Base-by-base conservation (phyloP, 2,329 filamentous ascomycete species). In the Byssochlamys sp. region DNA sequence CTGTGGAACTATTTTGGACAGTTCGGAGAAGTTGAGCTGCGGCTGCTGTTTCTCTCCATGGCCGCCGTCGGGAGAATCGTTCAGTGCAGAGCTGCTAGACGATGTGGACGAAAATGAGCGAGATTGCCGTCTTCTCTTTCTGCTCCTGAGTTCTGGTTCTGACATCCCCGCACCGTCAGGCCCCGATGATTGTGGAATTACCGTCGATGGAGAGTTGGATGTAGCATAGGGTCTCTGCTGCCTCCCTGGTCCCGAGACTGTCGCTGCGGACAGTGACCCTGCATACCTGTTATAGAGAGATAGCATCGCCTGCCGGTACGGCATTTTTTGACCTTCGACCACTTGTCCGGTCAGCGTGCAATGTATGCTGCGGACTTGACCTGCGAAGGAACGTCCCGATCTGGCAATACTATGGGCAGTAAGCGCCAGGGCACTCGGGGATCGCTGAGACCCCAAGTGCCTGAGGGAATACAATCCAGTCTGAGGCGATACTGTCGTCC, bases 1-100 rank as follows among this genome's bases (percentile, higher is more conserved):
- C 19, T 29, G 53, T 12, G 53, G 19, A 29, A 61, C 58, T 11
- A 60, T 4, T 11, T 55, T 26, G 29, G 58, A 52, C 5, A 62
- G 24, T 33, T n/a, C 11, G 19, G 54, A 56, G 39, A 61, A 62
- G 51, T 62, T 53, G 14, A 62, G 39, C 24, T 55, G 54, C 24
- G 7, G 33, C 25, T 12, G 49, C 26, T 7, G 49, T 51, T 26
- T 51, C 4, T 14, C 26, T 27, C 49, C 24, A 11, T 7, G 24
- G 3, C 3, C 24, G 9, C 24, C 4, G 49, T 27, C 49, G 2
- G 49, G 9, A 26, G 19, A 26, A 10, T 26, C 4, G 10, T 26
- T 51, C 49, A 11, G 10, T 51, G 49, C 11, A 51, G 49, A 26
- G 14, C 14, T 14, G 35, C 35, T 19, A 45, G 35, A 45, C 19